phyloP scores from a whole-genome alignment of 352 stramenopile species.

The Globisporangium cylindrosporum region DNA sequence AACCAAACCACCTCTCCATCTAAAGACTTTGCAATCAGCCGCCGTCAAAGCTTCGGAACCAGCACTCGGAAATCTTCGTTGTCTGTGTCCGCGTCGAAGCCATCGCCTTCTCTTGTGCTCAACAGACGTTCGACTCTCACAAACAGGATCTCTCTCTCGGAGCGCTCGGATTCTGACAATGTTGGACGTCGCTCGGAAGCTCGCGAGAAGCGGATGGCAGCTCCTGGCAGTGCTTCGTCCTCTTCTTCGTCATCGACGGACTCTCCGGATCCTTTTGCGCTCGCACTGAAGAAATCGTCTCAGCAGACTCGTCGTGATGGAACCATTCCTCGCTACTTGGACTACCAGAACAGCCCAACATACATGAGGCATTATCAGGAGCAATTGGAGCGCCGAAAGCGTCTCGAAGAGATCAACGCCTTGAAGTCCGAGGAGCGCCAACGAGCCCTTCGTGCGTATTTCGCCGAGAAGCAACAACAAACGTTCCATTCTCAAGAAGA shows the following conservation, averaged over 20 bases:
- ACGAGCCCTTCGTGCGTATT: conserved; percentile 42
- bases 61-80: background rate
- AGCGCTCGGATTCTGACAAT: conserved; percentile 13
- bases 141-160: conserved; percentile 6
- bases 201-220: background rate
- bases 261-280: conserved; percentile 26
- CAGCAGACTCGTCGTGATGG: conserved; percentile 47
- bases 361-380: conserved; percentile 47
- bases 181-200: conserved; percentile 9
- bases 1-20: background rate
- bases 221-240: conserved; percentile 15
- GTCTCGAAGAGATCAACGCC: conserved; percentile 61
- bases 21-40: background rate
- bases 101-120: conserved; percentile 5
- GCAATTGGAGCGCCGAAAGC: conserved; percentile 63
- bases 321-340: conserved; percentile 56
- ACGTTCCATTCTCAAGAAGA: conserved; percentile 35
- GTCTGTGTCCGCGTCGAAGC: conserved; percentile 1
- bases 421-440: conserved; percentile 59
- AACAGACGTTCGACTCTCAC: conserved; percentile 10
- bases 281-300: conserved; percentile 15
- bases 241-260: conserved; percentile 29
- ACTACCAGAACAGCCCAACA: conserved; percentile 46
- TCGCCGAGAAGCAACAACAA: conserved; percentile 45
- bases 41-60: conserved; percentile 13